Base-by-base conservation (phyloP, 768 basidiomycete genomes). In the Tylopilus rubrobrunneus region DNA sequence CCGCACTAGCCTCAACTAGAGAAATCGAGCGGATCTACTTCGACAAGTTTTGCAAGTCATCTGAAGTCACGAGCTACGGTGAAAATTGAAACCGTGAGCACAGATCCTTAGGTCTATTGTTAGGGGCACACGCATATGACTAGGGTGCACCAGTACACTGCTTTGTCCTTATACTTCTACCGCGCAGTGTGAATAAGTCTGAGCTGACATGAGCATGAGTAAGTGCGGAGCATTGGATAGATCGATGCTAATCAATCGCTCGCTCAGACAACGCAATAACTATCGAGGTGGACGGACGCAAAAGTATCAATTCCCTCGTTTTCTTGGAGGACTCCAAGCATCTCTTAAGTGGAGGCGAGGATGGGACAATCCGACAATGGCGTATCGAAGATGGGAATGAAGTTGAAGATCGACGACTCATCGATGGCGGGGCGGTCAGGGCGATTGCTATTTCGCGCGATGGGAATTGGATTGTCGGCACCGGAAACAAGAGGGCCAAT, bases 321-420 rank as follows among this genome's bases (percentile, higher is more conserved):
- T 53, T 53, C 52, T 43, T 53, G 27, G n/a, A 28, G 10, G 41
- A 37, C 27, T 25, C 31, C 12, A 37, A 19, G 14, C 27, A 48
- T 33, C 33, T 53, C 3, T n/a, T 53, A 31, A 48, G 33, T 2
- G 40, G 46, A 25, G 40, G 45, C n/a, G 25, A 23, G 1, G 41
- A 41, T 19, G 15, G 9, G 5, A 23, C 40, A 9, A 53, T 53
- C 19, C 52, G 46, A 34, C 52, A 53, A 19, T 53, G 52, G 52
- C 33, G 45, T 7, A 7, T 47, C 39, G 2, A 15, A 1, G 52
- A 42, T 34, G 52, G 52, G 19, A 31, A 19, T 2, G 46, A 53
- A 8, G 33, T 48, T 12, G 47, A 33, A n/a, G 41, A 48, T 15
- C 36, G 17, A 7, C 41, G 33, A 8, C 42, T 53, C 41, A 53